Percentiles rank a stretch among this genome's conserved stretches.
These are phyloP conservation scores for Trichoderma pleuroti DNA, from an alignment of 2,329 filamentous ascomycete species.

Conservation along the genomic window DNA sequence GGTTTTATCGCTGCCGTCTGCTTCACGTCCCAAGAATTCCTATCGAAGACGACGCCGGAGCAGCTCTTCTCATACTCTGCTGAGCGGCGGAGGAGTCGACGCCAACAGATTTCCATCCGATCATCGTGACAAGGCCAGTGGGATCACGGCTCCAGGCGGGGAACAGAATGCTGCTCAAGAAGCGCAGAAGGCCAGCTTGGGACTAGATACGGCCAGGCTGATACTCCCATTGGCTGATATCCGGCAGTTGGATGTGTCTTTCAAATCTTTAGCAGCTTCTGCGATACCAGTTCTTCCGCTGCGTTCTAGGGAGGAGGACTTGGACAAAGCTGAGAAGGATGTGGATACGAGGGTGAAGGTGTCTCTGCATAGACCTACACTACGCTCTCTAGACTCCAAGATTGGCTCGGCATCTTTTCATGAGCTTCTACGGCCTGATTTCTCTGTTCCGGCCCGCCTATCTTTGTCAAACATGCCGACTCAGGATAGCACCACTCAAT, in stretches of 20 bases:
- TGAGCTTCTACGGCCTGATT: background rate
- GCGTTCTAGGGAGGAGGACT: background rate
- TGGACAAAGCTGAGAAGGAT: background rate
- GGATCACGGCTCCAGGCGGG: too few relatives aligned
- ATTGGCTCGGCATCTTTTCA: background rate
- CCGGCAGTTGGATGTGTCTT: background rate
- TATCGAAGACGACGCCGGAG: slow-evolving; percentile 30
- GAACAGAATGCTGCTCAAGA: background rate
- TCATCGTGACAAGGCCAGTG: background rate
- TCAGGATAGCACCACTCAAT: background rate
- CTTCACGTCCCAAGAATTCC: slow-evolving; percentile 24
- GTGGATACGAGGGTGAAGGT: background rate
- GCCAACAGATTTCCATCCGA: background rate
- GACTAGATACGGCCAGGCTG: background rate
- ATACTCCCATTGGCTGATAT: background rate
- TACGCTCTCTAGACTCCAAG: background rate
- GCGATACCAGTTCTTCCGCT: background rate
- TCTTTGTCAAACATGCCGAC: background rate
- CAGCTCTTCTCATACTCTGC: background rate
- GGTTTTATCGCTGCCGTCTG: slow-evolving; percentile 23
- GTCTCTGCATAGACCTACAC: background rate
- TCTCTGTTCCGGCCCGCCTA: background rate
- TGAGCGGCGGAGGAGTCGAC: background rate
- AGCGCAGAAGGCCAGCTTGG: background rate
- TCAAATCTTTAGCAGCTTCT: background rate